These are phyloP conservation scores for Agroathelia rolfsii DNA, from an alignment of 1,284 basidiomycete genomes.

Conservation along the genomic window DNA sequence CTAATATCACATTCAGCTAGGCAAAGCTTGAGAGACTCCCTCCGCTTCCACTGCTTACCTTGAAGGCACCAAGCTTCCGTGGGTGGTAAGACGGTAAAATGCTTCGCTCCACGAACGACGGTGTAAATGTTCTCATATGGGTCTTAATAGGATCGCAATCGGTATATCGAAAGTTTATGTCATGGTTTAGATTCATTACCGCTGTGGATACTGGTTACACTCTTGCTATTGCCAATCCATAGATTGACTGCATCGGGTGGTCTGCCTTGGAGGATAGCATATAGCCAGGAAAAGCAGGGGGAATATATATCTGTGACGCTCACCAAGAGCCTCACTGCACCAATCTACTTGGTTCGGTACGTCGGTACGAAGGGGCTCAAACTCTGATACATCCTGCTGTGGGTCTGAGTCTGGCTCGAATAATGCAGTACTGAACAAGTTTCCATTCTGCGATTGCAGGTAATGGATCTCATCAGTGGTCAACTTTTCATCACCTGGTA, in stretches of 20 bases:
- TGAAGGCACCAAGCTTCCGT: constrained; percentile 76
- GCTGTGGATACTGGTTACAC: constrained; percentile 78
- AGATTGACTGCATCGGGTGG: constrained; percentile 82
- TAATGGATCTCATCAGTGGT: constrained; percentile 45
- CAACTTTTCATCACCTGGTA: constrained; percentile 6
- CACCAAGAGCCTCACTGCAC: constrained; percentile 74
- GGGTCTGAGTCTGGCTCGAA: constrained; percentile 25
- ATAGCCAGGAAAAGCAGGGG: constrained; percentile 4
- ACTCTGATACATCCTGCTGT: constrained; percentile 43
- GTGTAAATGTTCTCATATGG: constrained; percentile 91
- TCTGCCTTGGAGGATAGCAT: constrained; percentile 31
- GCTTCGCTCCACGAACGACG: constrained; percentile 75
- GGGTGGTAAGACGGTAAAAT: constrained; percentile 79
- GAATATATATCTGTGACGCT: constrained; percentile 13
- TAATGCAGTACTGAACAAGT: constrained; percentile 49
- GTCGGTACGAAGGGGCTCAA: constrained; percentile 47
- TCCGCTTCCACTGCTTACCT: constrained; percentile 43
- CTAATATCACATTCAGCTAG: constrained; percentile 25
- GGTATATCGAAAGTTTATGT: constrained; percentile 1
- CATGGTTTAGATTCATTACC: constrained; percentile 32
- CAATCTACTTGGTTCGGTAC: constrained; percentile 61
- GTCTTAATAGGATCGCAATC: constrained; percentile 33
- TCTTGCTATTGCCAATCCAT: constrained; percentile 77
- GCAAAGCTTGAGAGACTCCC: constrained; percentile 7
- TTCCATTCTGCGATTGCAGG: constrained; percentile 88